Evolutionary conservation across 2,329 filamentous ascomycete genomes (phyloP), one percentile per base, ranked within the genome.

Genomic region (Phaeoacremonium minimum): DNA sequence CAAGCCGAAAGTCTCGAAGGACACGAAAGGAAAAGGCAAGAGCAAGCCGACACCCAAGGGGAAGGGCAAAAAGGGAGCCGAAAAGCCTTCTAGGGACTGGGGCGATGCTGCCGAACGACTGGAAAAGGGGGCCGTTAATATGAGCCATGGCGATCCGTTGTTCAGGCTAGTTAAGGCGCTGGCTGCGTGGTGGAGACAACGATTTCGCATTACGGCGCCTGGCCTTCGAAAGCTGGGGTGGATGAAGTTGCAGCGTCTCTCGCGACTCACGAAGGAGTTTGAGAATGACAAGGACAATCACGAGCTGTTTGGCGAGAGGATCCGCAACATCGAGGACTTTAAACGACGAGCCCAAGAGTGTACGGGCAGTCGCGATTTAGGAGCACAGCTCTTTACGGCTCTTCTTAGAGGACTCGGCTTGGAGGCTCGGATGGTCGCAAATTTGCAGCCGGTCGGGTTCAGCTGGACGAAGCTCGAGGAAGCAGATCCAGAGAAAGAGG

Each of bases 221-320:
- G 87, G 87, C 0, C 53, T 97, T 15, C 76, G 90, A n/a, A 98
- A 97, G 63, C 74, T 78, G 54, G 93, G 93, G 0, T 97, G 97
- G 55, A 85, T 91, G 66, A 73, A 85, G 1, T 73, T 88, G n/a
- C 72, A 83, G 48, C 73, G 79, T 16, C 64, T 95, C 3, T 83
- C 88, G 47, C 75, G 81, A n/a, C 71, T 93, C 41, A 78, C 84
- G 6, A 80, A 83, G 19, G 81, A 77, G 0, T 88, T 84, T 56
- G 73, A 77, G 19, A 73, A 80, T 11, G 74, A 83, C 33, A 66
- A 69, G 0, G 66, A 79, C 38, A 74, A 93, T 46, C 59, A 71
- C 1, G 69, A 77, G 31, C 66, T 64, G 6, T 88, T 91, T 53
- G 91, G 91, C 1, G 93, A 97, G 61, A 73, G 77, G 11, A 76